A percentile compares a stretch with the other conserved stretches of the same genome.
phyloP scores from a whole-genome alignment of 139 green algal species.

The Chlorella vulgaris region DNA sequence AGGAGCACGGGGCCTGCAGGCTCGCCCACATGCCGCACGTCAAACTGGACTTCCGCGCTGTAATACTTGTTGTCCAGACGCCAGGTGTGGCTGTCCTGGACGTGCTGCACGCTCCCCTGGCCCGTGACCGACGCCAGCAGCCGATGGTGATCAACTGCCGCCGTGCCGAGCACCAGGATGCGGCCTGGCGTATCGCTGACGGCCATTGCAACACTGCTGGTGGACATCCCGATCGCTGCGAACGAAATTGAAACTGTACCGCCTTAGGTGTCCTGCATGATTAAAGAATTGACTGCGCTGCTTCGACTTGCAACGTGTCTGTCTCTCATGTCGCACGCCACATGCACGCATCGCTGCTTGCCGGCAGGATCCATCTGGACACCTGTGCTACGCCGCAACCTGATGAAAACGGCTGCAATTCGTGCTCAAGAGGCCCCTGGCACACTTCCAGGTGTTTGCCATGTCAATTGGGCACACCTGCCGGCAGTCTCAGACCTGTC shows the following conservation, averaged over 20 bases:
- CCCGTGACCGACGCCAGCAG: neutral
- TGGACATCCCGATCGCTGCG: neutral
- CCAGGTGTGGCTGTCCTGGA: neutral
- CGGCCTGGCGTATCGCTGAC: neutral
- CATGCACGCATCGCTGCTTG: too few species aligned
- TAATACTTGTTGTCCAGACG: conserved; percentile 49
- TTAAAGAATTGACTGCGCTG: too few species aligned
- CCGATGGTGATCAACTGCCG: neutral
- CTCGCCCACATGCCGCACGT: conserved; percentile 13
- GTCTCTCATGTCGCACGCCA: too few species aligned
- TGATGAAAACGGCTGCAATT: too few species aligned
- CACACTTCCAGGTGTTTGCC: too few species aligned
- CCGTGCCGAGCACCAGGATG: conserved; percentile 20
- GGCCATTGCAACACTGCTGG: neutral
- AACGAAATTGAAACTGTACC: neutral
- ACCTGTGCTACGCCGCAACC: too few species aligned
- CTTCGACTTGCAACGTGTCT: too few species aligned
- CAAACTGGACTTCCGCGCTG: conserved; percentile 25
- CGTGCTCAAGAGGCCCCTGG: too few species aligned
- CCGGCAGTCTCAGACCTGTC: too few species aligned
- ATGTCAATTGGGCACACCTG: too few species aligned
- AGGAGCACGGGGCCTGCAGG: neutral
- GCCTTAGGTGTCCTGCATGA: neutral
- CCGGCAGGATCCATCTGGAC: too few species aligned
- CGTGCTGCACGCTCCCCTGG: neutral